Evolutionary conservation across 2,329 filamentous ascomycete species (phyloP), one percentile per base, ranked within the genome.

Genomic region (Aspergillus sp.): DNA sequence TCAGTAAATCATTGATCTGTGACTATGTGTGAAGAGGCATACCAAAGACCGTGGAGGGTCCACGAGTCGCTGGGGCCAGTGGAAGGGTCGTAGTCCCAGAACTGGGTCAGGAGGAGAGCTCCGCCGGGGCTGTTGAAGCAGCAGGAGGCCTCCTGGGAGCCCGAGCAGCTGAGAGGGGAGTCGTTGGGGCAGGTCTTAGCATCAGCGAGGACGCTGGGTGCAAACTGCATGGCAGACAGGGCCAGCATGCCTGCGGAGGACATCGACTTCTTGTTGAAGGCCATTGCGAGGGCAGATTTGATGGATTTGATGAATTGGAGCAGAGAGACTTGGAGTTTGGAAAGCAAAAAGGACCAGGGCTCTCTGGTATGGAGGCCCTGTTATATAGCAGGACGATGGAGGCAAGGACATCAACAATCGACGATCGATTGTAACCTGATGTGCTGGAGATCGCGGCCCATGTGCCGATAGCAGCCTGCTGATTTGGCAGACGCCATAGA

Each of bases 101-200:
- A 86, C 59, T 86, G 83, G 9, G 83, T 86, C 70, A 79, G 78
- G 13, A 86, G 73, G 30, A 86, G 69, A 49, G 83, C 77, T 20
- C 84, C 84, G 37, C 83, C 83, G 0, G 83, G 83, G 13, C 77
- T 73, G 61, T 85, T 84, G 75, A 82, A 85, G 75, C 84, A 86
- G 73, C 84, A 86, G 3, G 80, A 72, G 64, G 75, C 55, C 45
- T 79, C 75, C 3, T 71, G 73, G 4, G 79, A 80, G 5, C 83
- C 84, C 55, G 83, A 80, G 65, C 83, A 86, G 66, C 82, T 85
- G 51, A 84, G 68, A 58, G 80, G 78, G 7, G 74, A 73, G 60
- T 76, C 60, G 44, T 59, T 64, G 41, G 64, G 61, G 57, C 73
- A 76, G 20, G 66, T 62, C 46, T 70, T 60, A 6, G 71, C 60